Conservation (phyloP, 2,329 filamentous ascomycete species). For the Emmonsiellopsis sp. region DNA sequence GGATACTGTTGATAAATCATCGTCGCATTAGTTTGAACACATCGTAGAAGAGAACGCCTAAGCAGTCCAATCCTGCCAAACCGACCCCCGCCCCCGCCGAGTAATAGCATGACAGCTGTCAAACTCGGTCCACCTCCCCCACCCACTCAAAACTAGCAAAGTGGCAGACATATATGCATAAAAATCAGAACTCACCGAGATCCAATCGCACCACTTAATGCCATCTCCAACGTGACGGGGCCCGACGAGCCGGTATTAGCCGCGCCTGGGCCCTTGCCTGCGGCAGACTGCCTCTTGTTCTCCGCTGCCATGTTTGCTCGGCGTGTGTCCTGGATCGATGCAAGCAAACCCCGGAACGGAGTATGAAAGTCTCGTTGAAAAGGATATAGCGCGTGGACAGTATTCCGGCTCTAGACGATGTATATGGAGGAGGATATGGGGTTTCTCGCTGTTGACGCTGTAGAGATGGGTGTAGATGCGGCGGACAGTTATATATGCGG, state of each 20-base stretch:
- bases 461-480: no score
- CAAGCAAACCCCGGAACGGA: neutral
- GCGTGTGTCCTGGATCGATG: no score
- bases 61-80: neutral
- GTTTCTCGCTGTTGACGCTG: no score
- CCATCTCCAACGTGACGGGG: constrained; percentile 43
- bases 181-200: constrained; percentile 43
- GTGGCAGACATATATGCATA: neutral
- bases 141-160: neutral
- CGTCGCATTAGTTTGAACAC: neutral
- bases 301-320: constrained; percentile 35
- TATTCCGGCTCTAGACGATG: no score
- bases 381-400: neutral
- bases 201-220: constrained; percentile 52
- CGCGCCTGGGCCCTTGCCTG: constrained; percentile 41
- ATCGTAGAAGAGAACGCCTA: neutral
- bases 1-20: constrained; percentile 38
- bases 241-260: constrained; percentile 33
- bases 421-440: no score
- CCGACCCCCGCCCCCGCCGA: neutral
- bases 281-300: constrained; percentile 48
- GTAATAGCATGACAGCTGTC: neutral
- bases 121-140: neutral
- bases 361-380: neutral
- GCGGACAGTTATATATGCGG: no score